Base-by-base conservation (phyloP, 345 rosid species). In the Eutrema heterophyllum region DNA sequence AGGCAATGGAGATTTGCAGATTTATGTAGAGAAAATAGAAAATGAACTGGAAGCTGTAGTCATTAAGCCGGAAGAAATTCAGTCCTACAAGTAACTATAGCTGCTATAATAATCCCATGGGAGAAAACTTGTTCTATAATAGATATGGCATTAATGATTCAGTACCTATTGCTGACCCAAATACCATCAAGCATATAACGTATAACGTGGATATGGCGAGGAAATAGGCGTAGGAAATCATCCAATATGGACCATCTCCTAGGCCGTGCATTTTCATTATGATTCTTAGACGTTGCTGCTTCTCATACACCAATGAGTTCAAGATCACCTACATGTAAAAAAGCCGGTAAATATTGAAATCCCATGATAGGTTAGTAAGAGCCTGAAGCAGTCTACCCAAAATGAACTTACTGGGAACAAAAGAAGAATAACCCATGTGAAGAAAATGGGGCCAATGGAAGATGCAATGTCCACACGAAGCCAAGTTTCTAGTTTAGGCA, bases 251-350 rank as follows among this genome's bases (percentile, higher is more conserved):
- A 56, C 90, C 97, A 68, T 94, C 96, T 44, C 97, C 91, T 69
- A 94, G 93, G 29, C 97, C 96, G 4, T 94, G 98, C 98, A 94
- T 94, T 80, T 91, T 89, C 98, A 94, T 94, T 89, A 94, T 94
- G 52, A 91, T 84, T 72, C 96, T 82, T 71, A 91, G 80, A 53
- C 80, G 90, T 35, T 89, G 90, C 58, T 89, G 85, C 55, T 89
- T 94, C 82, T 94, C 97, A 46, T 89, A 91, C 21, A 94, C 97
- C 76, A 91, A 70, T 18, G 93, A 73, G 46, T 79, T 74, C 81
- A 94, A 68, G 14, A 84, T 76, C 80, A 89, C 94, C 98, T 93
- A 67, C 64, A 81, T 39, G 24, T 26, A 10, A 39, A 53, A 56
- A 72, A 9, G 6, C 43, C 15, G 9, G 27, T 15, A 56, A 33